Base-by-base conservation (phyloP, 208 protist genomes). In the Leishmania arabica region DNA sequence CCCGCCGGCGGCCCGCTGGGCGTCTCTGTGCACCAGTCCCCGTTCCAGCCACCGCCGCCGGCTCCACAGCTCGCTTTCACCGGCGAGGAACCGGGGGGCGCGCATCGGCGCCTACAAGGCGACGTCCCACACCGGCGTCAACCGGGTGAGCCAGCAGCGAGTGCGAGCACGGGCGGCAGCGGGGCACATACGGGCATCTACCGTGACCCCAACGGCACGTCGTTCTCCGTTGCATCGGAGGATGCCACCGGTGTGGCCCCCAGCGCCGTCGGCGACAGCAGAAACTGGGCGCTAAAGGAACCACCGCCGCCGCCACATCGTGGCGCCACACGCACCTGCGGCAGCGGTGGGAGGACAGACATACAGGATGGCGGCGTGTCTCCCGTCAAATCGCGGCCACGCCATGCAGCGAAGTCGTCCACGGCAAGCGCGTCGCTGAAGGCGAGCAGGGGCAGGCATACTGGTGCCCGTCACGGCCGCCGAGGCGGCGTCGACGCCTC, bases 131-230 rank as follows among this genome's bases (percentile, higher is more conserved):
- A 78, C 47, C 69, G 80, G 47, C 77, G 81, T 21, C 76, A 78
- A 60, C 71, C 58, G 0, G 81, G 77, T 19, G 81, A 80, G 42
- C 62, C 56, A n/a, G 49, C 77, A 3, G 51, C 62, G 11, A 31
- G 56, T 37, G 62, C 62, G 49, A 70, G 75, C 76, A 47, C 45
- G 2, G 76, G 79, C 49, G 65, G 79, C 76, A 79, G 66, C 27
- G 79, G 79, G 4, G 64, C 49, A 2, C 65, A 79, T 19, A 87
- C 84, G 1, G 62, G 76, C 47, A 87, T 87, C 76, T 87, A 87
- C 72, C 84, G 80, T 8, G 84, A 87, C 53, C 84, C 83, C 42
- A 82, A 62, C 45, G 27, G 51, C 13, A 62, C 6, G 8, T n/a
- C 34, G 34, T 34, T 15, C 47, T 64, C 70, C 47, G 69, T 58